Base-by-base conservation (phyloP, 78 protist genomes). In the Dictyostelium firmibasis region DNA sequence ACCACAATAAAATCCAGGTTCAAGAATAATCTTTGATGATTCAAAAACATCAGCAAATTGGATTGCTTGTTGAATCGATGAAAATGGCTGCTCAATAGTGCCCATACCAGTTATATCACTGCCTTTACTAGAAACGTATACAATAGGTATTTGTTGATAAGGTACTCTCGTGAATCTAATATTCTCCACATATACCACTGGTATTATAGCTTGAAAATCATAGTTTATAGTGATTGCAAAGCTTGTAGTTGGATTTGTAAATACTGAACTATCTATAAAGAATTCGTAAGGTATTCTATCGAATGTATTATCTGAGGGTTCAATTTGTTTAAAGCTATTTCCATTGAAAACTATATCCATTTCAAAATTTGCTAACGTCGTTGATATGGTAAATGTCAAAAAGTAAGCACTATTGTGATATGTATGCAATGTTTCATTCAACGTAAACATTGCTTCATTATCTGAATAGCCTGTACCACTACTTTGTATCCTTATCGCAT, bases 1-100 rank as follows among this genome's bases (percentile, higher is more conserved):
- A n/a, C 94, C 94, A 69, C 94, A 89, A 50, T 81, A 89, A 3
- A 38, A 18, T 0, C 94, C 94, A 1, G 94, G 87, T 10, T 14
- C 23, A 10, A 89, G 18, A 27, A 29, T 18, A 36, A 89, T 69
- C 5, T 20, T 31, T 47, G 94, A 8, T n/a, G 2, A 20, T 33
- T 16, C 27, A n/a, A n/a, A n/a, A n/a, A n/a, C 3, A 50, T 33
- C 20, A 1, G 38, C 14, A 3, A 0, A 4, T 3, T 31, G n/a
- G 14, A 38, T 70, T 0, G 94, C 94, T n/a, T 81, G 84, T 43
- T 81, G 94, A 33, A 89, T 47, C 11, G 94, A 89, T 27, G 94
- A 33, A 33, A 50, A 81, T 25, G 94, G 93, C 20, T 27, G 18
- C 6, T 20, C 67, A 4, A 18, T 7, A 3, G 86, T 25, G 0